Conservation (phyloP, 371 early-diverging fungal species). For the Choanephora cucurbitarum region DNA sequence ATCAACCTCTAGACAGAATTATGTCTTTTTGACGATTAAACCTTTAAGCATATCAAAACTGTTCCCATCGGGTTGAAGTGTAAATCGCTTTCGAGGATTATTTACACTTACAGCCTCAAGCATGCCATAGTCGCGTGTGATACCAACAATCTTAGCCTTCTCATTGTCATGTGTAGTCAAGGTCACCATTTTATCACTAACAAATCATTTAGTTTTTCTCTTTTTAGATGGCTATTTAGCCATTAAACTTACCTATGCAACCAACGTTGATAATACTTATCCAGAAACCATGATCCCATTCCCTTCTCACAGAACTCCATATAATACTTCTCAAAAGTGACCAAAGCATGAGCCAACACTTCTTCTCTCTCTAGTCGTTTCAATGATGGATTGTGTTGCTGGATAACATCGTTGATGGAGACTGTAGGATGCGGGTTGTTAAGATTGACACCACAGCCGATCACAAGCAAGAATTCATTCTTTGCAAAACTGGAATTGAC, state of each 20-base stretch:
- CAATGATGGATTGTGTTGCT: constrained; percentile 46
- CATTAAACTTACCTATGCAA: constrained; percentile 73
- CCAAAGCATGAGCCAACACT: constrained; percentile 70
- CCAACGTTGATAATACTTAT: constrained; percentile 79
- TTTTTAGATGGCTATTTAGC: constrained; percentile 1
- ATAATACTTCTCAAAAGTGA: constrained; percentile 73
- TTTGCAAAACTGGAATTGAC: constrained; percentile 73
- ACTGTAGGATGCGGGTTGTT: constrained; percentile 80
- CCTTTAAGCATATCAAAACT: constrained; percentile 96
- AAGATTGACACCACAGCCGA: constrained; percentile 82
- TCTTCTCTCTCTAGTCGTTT: constrained; percentile 62
- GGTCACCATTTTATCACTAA: constrained; percentile 66
- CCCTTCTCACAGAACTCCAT: constrained; percentile 64
- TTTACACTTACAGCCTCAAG: constrained; percentile 64
- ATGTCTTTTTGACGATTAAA: constrained; percentile 72
- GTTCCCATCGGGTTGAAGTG: constrained; percentile 95
- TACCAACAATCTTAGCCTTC: constrained; percentile 69
- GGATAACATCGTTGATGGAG: constrained; percentile 79
- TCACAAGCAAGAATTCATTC: constrained; percentile 71
- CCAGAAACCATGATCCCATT: constrained; percentile 67
- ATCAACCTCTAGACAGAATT: no score
- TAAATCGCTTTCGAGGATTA: constrained; percentile 55
- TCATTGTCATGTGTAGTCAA: constrained; percentile 58
- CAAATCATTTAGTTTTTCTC: no score
- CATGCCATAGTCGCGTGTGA: constrained; percentile 72